These are phyloP conservation scores for Paratinospora sagittata DNA, from an alignment of 164 flowering plant genomes.

Conservation along the genomic window DNA sequence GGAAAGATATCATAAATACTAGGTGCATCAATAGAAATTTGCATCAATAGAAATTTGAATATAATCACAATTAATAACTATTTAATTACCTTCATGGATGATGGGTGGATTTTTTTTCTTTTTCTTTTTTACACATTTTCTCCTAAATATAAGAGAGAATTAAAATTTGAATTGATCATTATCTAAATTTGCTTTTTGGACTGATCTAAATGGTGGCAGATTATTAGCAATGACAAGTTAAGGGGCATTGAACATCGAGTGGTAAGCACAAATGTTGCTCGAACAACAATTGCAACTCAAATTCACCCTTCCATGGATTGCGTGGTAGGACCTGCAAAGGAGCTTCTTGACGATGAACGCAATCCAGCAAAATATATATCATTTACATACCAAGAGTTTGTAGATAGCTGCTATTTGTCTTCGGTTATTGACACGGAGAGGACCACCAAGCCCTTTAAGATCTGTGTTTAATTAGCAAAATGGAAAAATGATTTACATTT, in stretches of 20 bases:
- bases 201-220: too few species aligned
- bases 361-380: neutral
- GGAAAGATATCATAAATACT: too few species aligned
- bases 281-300: slow-evolving; percentile 1
- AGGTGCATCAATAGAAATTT: too few species aligned
- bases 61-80: neutral
- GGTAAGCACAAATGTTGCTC: neutral
- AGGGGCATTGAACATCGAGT: neutral
- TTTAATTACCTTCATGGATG: neutral
- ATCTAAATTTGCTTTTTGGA: too few species aligned
- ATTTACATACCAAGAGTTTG: neutral
- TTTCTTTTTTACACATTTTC: neutral
- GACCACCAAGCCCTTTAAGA: neutral
- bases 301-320: neutral
- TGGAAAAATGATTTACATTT: too few species aligned
- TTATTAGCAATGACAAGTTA: slow-evolving; percentile 4
- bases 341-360: neutral
- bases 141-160: too few species aligned
- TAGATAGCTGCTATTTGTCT: neutral
- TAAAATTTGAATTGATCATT: too few species aligned
- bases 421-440: neutral
- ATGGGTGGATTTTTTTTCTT: too few species aligned
- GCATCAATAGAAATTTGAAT: neutral
- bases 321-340: neutral
- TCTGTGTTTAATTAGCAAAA: neutral